Base-by-base conservation (phyloP, 2,329 filamentous ascomycete genomes). In the Talaromyces sp. region DNA sequence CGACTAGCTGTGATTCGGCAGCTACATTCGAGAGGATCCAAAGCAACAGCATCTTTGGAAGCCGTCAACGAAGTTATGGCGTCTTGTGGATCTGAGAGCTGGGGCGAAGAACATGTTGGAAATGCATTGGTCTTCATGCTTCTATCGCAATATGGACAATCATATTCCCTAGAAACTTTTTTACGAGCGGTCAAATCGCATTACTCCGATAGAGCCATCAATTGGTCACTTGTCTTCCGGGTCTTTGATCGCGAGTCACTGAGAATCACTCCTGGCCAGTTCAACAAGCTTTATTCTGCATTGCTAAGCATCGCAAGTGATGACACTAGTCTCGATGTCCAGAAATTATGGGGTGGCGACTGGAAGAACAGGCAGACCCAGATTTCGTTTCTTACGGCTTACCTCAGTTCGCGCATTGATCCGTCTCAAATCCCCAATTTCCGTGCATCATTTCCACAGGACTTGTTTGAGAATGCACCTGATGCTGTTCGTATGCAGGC, bases 341-440 rank as follows among this genome's bases (percentile, higher is more conserved):
- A 97, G 75, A 85, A 85, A 45, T 82, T 99, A 24, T 98, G 95
- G 93, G 93, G 93, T 66, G 93, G 93, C 8, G 72, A 87, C 67
- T 99, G 96, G 94, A 87, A 89, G 68, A 87, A 96, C 70, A 86
- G 90, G 14, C 89, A 96, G 68, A 92, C 95, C 0, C 94, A 98
- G 69, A 82, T 99, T 41, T 96, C 93, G n/a, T 97, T 98, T 75
- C 87, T 98, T 62, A 90, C 90, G 68, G 93, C 93, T 19, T 97
- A 94, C 75, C 84, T 94, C 24, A 91, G 90, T 3, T 85, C 93
- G 64, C 86, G 86, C 13, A 84, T 97, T 31, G 93, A 98, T 75
- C 90, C 92, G 3, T 90, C 89, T 13, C 90, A 90, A 41, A 95
- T 98, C 66, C 94, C 93, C 0, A 87, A 90, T 39, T 84, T 98